Evolutionary conservation across 306 rosid genomes (phyloP), one percentile per base, ranked within the genome.

Genomic region (Pterocarpus macrocarpus): DNA sequence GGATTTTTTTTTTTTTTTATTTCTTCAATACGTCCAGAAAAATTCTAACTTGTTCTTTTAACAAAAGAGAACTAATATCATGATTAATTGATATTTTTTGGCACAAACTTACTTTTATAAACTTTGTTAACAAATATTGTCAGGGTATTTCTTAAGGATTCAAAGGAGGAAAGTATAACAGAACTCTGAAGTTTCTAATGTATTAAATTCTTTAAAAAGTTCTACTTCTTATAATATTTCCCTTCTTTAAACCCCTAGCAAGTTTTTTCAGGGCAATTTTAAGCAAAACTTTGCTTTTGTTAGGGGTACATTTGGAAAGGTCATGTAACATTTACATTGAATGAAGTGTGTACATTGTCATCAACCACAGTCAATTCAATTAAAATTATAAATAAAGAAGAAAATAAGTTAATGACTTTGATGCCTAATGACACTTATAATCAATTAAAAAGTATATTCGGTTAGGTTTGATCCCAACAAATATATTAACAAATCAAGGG

Each of bases 391-490:
- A 34, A 63, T 34, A 34, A 4, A 33, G 44, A 6, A 63, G 41
- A 34, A 33, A 61, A 30, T 9, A 4, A 61, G 39, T 61, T 61
- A 11, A 61, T 55, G 61, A 32, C 66, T 61, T 61, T 32, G 66
- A 30, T 10, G 16, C 39, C 66, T 30, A 33, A 30, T 61, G 8
- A 59, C 66, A 61, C n/a, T 32, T 12, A 10, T 43, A 30, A 2
- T 30, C 4, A 28, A 28, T 59, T 28, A 59, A 30, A 59, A 59
- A 59, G 64, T 3, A 22, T 57, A 7, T 17, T 1, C 0, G 5
- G 66, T 61, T 56, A 61, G 66, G 39, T 61, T 61, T 61, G 36
- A 30, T 61, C 66, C 66, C 66, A 32, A 61, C 38, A 61, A 59
- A 28, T 10, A 28, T 58, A 59, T 28, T 59, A 59, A 30, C 38